Conservation (phyloP, 2,329 filamentous ascomycete genomes). For the Cercospora sojina region DNA sequence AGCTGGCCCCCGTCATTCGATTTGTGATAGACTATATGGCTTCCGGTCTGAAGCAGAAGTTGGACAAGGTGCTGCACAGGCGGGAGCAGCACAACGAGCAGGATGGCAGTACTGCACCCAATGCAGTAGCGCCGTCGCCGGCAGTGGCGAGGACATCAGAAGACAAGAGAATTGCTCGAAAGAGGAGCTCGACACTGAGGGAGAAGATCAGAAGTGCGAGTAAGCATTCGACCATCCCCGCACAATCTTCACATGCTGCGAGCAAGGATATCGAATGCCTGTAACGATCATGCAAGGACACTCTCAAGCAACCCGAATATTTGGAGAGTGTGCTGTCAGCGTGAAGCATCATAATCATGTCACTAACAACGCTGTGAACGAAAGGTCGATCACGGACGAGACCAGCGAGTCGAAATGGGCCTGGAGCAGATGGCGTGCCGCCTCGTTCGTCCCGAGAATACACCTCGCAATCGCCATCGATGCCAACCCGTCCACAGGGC, state of each 20-base stretch:
- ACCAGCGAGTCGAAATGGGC: neutral
- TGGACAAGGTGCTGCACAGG: constrained; percentile 18
- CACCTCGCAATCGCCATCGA: neutral
- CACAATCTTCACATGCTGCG: neutral
- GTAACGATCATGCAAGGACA: neutral
- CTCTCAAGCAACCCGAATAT: neutral
- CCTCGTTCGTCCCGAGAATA: constrained; percentile 7
- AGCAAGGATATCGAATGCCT: neutral
- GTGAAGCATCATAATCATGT: constrained; percentile 1
- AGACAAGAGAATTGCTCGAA: constrained; percentile 10
- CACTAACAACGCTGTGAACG: constrained; percentile 1
- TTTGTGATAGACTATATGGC: constrained; percentile 14
- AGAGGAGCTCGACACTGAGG: constrained; percentile 3
- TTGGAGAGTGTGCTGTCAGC: neutral
- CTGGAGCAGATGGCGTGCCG: neutral
- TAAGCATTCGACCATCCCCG: neutral
- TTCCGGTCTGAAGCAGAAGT: constrained; percentile 17
- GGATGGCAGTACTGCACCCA: neutral
- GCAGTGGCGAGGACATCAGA: constrained; percentile 2
- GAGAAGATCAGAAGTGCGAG: constrained; percentile 11
- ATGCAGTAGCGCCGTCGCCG: neutral
- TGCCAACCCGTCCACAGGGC: neutral
- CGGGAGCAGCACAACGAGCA: constrained; percentile 8
- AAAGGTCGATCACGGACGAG: constrained; percentile 4
- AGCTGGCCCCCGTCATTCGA: neutral